Base-by-base conservation (phyloP, 495 filamentous ascomycete genomes). In the Thermothielavioides terrestris region DNA sequence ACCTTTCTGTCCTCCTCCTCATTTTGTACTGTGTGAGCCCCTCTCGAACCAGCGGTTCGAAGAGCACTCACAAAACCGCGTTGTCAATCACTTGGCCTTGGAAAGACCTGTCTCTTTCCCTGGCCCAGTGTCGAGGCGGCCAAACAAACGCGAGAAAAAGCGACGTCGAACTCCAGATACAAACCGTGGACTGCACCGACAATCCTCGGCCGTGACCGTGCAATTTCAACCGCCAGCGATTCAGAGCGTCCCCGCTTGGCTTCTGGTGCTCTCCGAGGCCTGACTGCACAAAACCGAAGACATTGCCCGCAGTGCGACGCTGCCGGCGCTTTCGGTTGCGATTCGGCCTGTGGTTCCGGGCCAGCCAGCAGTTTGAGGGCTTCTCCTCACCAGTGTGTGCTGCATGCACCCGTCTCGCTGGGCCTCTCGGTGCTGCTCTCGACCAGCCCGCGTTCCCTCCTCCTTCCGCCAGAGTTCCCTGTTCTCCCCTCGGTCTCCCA, bases 271-370 rank as follows among this genome's bases (percentile, higher is more conserved):
- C 41, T 34, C n/a, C n/a, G n/a, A n/a, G n/a, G 42, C 25, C 30
- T 43, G 42, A 36, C 57, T 60, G 57, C 54, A 58, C 50, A 46
- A 38, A 57, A 56, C 60, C 60, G 57, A 58, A 55, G 57, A 60
- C 57, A 62, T 53, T 53, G 42, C 42, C 44, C 27, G 57, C 46
- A 27, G 60, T 63, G 55, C 37, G 38, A 63, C 60, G 42, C 47
- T 46, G 49, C 49, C 28, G 28, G 49, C 50, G 42, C 53, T 49
- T 34, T 46, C 52, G 31, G 37, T 22, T 47, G 21, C 46, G 37
- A 51, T 45, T 52, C 32, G 50, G 54, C 38, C 44, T 49, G 44
- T 36, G 21, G 31, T 40, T 46, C 49, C 39, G 45, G 30, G 10
- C 28, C 20, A 41, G 12, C 34, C 18, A 46, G 40, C 18, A 49